phyloP scores from a whole-genome alignment of 345 rosid genomes.

The Murraya koenigii region DNA sequence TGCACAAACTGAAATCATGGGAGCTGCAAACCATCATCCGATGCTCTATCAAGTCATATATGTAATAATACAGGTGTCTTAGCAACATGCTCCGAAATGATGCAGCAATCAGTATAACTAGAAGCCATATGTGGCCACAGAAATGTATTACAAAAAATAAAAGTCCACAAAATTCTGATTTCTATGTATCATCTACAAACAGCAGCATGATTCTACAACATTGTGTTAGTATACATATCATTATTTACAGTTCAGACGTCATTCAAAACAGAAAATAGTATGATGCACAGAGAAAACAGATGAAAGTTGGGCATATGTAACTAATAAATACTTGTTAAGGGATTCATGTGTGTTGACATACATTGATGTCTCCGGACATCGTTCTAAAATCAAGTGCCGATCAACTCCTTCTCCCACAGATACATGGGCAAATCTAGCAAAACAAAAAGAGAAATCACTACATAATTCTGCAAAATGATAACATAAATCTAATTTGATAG shows the following conservation, averaged over 20 bases:
- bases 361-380: constrained; percentile 65
- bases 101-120: background rate
- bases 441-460: constrained; percentile 9
- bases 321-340: background rate
- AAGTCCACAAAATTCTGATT: background rate
- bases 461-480: background rate
- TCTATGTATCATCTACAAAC: background rate
- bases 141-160: background rate
- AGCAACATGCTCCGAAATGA: background rate
- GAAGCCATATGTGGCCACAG: background rate
- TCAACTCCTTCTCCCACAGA: constrained; percentile 68
- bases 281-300: background rate
- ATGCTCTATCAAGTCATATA: background rate
- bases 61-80: background rate
- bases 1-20: background rate
- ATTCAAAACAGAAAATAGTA: background rate
- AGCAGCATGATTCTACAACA: background rate
- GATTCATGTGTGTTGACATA: constrained; percentile 25
- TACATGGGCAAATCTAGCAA: constrained; percentile 57
- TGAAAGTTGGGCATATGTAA: background rate
- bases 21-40: background rate
- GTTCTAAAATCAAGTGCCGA: constrained; percentile 52
- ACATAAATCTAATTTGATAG: background rate
- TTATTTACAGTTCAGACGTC: background rate
- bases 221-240: background rate